Conservation (phyloP, 371 early-diverging fungal species). For the Mucor ambiguus region DNA sequence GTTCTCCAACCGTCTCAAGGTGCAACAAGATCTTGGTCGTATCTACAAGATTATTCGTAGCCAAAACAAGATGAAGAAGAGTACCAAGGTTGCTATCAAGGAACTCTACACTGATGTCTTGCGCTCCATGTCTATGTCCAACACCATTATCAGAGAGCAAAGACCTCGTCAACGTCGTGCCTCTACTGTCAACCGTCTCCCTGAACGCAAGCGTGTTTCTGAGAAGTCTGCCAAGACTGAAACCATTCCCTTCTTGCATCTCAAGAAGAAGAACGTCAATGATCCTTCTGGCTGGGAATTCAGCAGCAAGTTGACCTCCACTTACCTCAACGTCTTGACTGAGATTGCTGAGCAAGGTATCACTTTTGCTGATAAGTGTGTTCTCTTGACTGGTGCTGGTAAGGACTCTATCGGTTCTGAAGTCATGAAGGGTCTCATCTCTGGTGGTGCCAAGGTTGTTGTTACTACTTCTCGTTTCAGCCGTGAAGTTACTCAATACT, state of each 20-base stretch:
- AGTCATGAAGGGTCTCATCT: slow-evolving; percentile 83
- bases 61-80: slow-evolving; percentile 76
- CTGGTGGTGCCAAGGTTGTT: slow-evolving; percentile 91
- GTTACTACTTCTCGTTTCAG: slow-evolving; percentile 95
- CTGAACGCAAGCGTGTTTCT: slow-evolving; percentile 51
- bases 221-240: slow-evolving; percentile 62
- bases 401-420: slow-evolving; percentile 92
- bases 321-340: slow-evolving; percentile 76
- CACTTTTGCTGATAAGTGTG: slow-evolving; percentile 81
- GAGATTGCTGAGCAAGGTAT: slow-evolving; percentile 79
- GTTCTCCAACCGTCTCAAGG: slow-evolving; percentile 73
- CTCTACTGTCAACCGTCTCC: slow-evolving; percentile 46
- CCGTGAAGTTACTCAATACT: slow-evolving; percentile 82
- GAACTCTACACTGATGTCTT: slow-evolving; percentile 75
- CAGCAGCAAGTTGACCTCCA: slow-evolving; percentile 66
- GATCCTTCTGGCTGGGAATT: slow-evolving; percentile 76
- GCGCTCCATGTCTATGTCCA: slow-evolving; percentile 75
- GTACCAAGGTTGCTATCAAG: slow-evolving; percentile 70
- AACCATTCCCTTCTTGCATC: slow-evolving; percentile 80
- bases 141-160: slow-evolving; percentile 65
- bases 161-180: slow-evolving; percentile 52
- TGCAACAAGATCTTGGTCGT: slow-evolving; percentile 77
- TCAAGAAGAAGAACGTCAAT: slow-evolving; percentile 66
- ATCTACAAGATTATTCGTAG: slow-evolving; percentile 80
- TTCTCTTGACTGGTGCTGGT: slow-evolving; percentile 92